Evolutionary conservation across 2,329 filamentous ascomycete genomes (phyloP).

Genomic region (Epichloe aotearoae): DNA sequence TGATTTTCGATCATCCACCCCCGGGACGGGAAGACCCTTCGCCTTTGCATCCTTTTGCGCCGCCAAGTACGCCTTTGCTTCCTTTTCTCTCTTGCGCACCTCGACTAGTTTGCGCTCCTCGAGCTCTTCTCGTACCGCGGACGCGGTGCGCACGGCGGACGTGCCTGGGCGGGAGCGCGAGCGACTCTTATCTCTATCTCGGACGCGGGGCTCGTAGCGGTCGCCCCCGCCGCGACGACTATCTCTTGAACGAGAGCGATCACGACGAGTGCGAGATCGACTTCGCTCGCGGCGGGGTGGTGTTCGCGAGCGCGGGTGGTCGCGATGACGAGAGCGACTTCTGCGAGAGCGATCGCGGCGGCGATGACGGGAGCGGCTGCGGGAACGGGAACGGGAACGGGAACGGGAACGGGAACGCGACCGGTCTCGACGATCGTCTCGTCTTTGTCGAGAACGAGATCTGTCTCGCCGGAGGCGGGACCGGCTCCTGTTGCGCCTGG

Average conservation of each 20-base stretch:
- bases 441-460: conserved; percentile 25
- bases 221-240: conserved; percentile 12
- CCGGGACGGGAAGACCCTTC: conserved; percentile 44
- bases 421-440: conserved; percentile 19
- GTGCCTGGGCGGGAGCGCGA: conserved; percentile 29
- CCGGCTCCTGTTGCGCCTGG: conserved; percentile 24
- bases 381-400: not conserved
- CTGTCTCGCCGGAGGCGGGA: conserved; percentile 24
- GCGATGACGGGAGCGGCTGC: conserved; percentile 19
- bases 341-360: conserved; percentile 21
- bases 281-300: conserved; percentile 20
- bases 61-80: conserved; percentile 51
- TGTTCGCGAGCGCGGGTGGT: conserved; percentile 17
- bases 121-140: conserved; percentile 31
- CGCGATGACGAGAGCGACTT: conserved; percentile 21
- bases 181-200: conserved; percentile 23
- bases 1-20: conserved; percentile 38
- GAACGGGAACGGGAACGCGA: not conserved
- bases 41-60: conserved; percentile 47
- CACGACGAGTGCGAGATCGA: conserved; percentile 9
- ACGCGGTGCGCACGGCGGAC: conserved; percentile 23
- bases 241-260: conserved; percentile 12
- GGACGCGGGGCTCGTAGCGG: conserved; percentile 7
- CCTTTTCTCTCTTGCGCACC: conserved; percentile 47
- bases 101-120: conserved; percentile 49